phyloP scores from a whole-genome alignment of 768 basidiomycete species.

The Boletus patriciae region DNA sequence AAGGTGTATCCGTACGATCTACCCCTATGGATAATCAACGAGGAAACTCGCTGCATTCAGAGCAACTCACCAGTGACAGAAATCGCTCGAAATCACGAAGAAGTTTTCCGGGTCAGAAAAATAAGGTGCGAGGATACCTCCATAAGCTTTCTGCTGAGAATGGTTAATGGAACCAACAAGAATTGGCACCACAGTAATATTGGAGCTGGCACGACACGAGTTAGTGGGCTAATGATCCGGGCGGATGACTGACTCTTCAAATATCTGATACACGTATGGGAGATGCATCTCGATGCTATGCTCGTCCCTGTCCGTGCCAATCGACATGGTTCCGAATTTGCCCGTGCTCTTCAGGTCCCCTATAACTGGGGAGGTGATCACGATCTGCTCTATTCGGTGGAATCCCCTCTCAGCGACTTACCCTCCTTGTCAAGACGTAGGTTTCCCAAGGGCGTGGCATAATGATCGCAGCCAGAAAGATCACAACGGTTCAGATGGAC shows the following conservation, averaged over 20 bases:
- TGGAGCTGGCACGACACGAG: conserved; percentile 42
- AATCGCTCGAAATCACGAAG: conserved; percentile 92
- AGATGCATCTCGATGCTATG: conserved; percentile 99
- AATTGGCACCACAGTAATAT: conserved; percentile 86
- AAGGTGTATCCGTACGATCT: conserved; percentile 82
- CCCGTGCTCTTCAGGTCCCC: conserved; percentile 12
- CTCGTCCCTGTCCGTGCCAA: conserved; percentile 82
- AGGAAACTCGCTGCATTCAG: not conserved
- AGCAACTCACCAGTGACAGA: conserved; percentile 86
- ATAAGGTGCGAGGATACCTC: conserved; percentile 76
- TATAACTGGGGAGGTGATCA: conserved; percentile 18
- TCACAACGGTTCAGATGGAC: conserved; percentile 86
- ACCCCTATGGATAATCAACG: conserved; percentile 54
- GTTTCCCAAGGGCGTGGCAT: conserved; percentile 83
- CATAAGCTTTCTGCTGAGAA: conserved; percentile 60
- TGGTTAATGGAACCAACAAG: conserved; percentile 79
- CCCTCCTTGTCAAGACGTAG: conserved; percentile 78
- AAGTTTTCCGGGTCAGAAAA: conserved; percentile 76
- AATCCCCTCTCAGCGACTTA: conserved; percentile 39
- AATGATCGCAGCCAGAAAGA: conserved; percentile 71
- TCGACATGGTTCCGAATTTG: conserved; percentile 66
- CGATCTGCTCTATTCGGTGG: not conserved
- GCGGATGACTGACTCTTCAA: conserved; percentile 59
- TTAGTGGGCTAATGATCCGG: conserved; percentile 3
- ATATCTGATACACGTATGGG: conserved; percentile 84